Evolutionary conservation across 2,329 filamentous ascomycete species (phyloP).

Genomic region (Nemania bipapillata): DNA sequence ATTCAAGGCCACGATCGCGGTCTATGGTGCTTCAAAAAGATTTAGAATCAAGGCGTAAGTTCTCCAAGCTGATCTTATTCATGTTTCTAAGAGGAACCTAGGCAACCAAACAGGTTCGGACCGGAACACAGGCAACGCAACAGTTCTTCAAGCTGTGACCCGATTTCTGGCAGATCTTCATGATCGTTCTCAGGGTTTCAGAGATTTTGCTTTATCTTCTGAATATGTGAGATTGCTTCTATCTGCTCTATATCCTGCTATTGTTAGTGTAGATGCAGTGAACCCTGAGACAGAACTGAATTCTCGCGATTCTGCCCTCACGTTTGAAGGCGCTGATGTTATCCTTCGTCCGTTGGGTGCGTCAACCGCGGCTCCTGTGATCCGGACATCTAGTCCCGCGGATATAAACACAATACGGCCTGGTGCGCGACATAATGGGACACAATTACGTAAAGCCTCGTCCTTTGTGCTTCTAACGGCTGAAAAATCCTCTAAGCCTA

Average conservation of each 20-base stretch:
- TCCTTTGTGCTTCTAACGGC: slow-evolving; percentile 90
- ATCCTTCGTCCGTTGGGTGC: slow-evolving; percentile 78
- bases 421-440: slow-evolving; percentile 59
- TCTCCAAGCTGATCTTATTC: background rate
- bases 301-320: slow-evolving; percentile 81
- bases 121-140: slow-evolving; percentile 66
- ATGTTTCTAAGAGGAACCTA: slow-evolving; percentile 38
- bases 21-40: slow-evolving; percentile 75
- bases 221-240: slow-evolving; percentile 85
- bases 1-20: slow-evolving; percentile 60
- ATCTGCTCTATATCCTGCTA: slow-evolving; percentile 82
- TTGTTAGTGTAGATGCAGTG: slow-evolving; percentile 86
- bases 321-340: slow-evolving; percentile 86
- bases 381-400: slow-evolving; percentile 74
- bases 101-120: slow-evolving; percentile 60
- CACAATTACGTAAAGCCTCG: slow-evolving; percentile 79
- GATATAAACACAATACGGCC: slow-evolving; percentile 58
- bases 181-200: slow-evolving; percentile 77
- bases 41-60: slow-evolving; percentile 65
- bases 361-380: slow-evolving; percentile 71
- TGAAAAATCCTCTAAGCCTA: slow-evolving; percentile 69
- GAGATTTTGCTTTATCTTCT: slow-evolving; percentile 82
- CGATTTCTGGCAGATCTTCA: slow-evolving; percentile 84
- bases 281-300: slow-evolving; percentile 87
- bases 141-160: slow-evolving; percentile 78